A percentile compares a stretch with the other conserved stretches of the same genome.
Conservation (phyloP, 2,329 filamentous ascomycete genomes). For the Trichoderma guizhouense region DNA sequence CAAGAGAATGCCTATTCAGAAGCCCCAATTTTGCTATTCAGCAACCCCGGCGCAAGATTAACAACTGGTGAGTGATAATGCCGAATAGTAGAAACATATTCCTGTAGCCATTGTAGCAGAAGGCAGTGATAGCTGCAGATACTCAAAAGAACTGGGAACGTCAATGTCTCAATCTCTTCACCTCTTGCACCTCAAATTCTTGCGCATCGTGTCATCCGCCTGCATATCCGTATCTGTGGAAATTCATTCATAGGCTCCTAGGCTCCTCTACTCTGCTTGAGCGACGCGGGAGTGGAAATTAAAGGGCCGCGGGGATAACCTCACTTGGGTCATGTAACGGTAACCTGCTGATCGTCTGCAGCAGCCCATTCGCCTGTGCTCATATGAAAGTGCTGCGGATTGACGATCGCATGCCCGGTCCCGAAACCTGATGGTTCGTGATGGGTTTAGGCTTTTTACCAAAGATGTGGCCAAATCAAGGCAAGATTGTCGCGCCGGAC, state of each 20-base stretch:
- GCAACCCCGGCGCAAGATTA: not conserved
- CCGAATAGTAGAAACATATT: not conserved
- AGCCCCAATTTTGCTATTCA: not conserved
- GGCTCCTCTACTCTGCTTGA: not conserved
- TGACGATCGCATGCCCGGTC: not conserved
- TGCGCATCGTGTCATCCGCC: not conserved
- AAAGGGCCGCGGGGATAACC: not conserved
- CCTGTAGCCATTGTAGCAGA: not conserved
- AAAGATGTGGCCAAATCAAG: not conserved
- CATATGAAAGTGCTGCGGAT: not conserved
- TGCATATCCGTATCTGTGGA: not conserved
- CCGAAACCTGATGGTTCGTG: constrained; percentile 2
- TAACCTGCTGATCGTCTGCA: not conserved
- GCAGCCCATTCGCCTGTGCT: not conserved
- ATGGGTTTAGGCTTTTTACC: not conserved
- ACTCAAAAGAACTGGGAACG: too few relatives aligned
- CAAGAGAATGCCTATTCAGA: not conserved
- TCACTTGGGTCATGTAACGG: not conserved
- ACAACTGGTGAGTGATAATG: not conserved
- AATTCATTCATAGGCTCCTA: not conserved
- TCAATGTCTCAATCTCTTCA: not conserved
- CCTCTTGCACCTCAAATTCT: not conserved
- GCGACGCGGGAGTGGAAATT: constrained; percentile 1
- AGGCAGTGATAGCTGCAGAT: not conserved
- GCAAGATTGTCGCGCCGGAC: not conserved